Evolutionary conservation across 495 filamentous ascomycete genomes (phyloP), one percentile per base, ranked within the genome.

Genomic region (Hypomontagnella monticulosa): DNA sequence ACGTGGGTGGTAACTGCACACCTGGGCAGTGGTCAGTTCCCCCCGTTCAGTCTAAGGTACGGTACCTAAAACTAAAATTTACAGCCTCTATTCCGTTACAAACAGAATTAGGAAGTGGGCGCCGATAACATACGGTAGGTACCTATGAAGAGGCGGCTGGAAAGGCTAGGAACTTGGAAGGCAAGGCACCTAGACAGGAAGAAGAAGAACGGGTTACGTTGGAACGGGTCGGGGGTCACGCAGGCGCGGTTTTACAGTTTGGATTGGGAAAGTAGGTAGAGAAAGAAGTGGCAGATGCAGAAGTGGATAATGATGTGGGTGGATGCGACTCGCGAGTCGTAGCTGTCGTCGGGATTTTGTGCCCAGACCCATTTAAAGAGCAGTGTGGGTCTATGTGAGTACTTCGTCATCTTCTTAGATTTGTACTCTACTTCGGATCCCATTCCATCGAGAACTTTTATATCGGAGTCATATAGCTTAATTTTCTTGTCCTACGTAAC

Each of bases 261-360:
- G 18, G 34, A 54, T 30, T 47, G 7, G 54, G 34, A 42, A 40
- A 57, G 19, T 27, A 52, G 18, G 23, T 20, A n/a, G n/a, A n/a
- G 23, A 56, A 19, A 57, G 50, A 56, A 53, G 33, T 38, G 42
- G 58, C 34, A 55, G 51, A 27, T 6, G 23, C 23, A 27, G 23
- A 40, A 44, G 37, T 52, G 41, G 56, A 49, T 56, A 50, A 50
- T 48, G 33, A 55, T 48, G 34, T 54, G 54, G 37, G 42, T 56
- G 50, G 55, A 43, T 63, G 58, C 60, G 65, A 69, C 60, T 69
- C 60, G 60, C 57, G 63, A 57, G 41, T 49, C 51, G 42, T 36
- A 55, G 47, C 50, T 61, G 66, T 63, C 65, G 58, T 59, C 66
- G 66, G 66, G 60, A 63, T 60, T 68, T 56, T 63, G 49, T 60